Percentiles rank a stretch among this genome's conserved stretches.
Conservation (phyloP, 768 basidiomycete species). For the Tricholoma bakamatsutake region DNA sequence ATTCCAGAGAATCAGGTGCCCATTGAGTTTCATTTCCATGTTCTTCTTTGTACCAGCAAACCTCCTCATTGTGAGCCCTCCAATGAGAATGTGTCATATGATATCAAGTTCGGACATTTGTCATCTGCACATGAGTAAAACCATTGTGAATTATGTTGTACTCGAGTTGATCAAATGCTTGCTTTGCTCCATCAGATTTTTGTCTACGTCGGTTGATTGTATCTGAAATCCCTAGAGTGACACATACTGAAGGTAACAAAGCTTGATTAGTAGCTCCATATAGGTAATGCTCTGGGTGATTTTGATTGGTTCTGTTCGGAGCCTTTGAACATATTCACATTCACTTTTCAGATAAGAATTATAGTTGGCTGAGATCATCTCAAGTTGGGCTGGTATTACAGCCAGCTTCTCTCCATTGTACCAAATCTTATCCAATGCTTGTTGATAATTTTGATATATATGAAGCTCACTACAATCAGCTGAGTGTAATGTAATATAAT, state of each 20-base stretch:
- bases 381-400: slow-evolving; percentile 9
- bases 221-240: too few species aligned
- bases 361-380: slow-evolving; percentile 14
- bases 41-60: slow-evolving; percentile 16
- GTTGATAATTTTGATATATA: slow-evolving; percentile 25
- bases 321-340: slow-evolving; percentile 16
- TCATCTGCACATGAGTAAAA: slow-evolving; percentile 12
- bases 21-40: slow-evolving; percentile 22
- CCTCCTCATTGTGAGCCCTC: too few species aligned
- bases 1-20: slow-evolving; percentile 19
- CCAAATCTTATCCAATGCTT: too few species aligned
- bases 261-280: too few species aligned
- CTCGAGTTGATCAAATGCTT: too few species aligned
- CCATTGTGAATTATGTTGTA: too few species aligned
- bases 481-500: too few species aligned
- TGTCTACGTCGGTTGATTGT: too few species aligned
- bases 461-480: slow-evolving; percentile 1
- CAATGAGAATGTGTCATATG: slow-evolving; percentile 9
- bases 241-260: too few species aligned
- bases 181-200: too few species aligned
- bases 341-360: slow-evolving; percentile 19
- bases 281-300: slow-evolving; percentile 24
- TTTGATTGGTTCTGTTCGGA: slow-evolving; percentile 20
- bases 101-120: slow-evolving; percentile 17
- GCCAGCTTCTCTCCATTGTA: slow-evolving; percentile 3